Evolutionary conservation across 73 alveolate species (phyloP).

Genomic region (Blepharisma japonicum): DNA sequence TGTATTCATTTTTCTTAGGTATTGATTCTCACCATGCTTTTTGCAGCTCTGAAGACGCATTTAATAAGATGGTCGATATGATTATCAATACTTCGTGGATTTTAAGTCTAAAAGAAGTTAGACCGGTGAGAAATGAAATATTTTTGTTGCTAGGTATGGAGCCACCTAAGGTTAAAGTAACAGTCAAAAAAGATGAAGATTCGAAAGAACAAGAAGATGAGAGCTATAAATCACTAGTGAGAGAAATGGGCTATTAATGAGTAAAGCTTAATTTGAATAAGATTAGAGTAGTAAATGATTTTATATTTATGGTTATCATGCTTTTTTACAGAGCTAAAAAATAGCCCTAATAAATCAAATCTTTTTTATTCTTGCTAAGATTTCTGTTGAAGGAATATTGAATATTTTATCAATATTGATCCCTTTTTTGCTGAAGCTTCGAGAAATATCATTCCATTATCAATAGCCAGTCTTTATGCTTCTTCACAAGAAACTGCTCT

Average conservation of each 20-base stretch:
- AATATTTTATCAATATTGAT: too few relatives aligned
- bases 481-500: too few relatives aligned
- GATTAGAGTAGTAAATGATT: too few relatives aligned
- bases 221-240: constrained; percentile 1
- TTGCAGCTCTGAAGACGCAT: constrained; percentile 19
- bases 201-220: constrained; percentile 16
- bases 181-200: background rate
- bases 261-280: background rate
- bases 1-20: constrained; percentile 4
- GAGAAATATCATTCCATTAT: too few relatives aligned
- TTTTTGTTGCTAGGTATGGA: constrained; percentile 29
- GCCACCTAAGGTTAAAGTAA: constrained; percentile 16
- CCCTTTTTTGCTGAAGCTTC: too few relatives aligned
- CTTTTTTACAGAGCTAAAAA: too few relatives aligned
- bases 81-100: background rate
- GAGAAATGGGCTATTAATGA: constrained; percentile 17
- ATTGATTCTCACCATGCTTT: background rate
- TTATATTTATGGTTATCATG: too few relatives aligned
- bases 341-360: too few relatives aligned
- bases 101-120: constrained; percentile 21
- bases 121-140: constrained; percentile 26
- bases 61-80: constrained; percentile 14
- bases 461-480: too few relatives aligned
- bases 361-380: too few relatives aligned
- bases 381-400: too few relatives aligned